Base-by-base conservation (phyloP, 176 grass and related monocot species). In the Carex pumila region DNA sequence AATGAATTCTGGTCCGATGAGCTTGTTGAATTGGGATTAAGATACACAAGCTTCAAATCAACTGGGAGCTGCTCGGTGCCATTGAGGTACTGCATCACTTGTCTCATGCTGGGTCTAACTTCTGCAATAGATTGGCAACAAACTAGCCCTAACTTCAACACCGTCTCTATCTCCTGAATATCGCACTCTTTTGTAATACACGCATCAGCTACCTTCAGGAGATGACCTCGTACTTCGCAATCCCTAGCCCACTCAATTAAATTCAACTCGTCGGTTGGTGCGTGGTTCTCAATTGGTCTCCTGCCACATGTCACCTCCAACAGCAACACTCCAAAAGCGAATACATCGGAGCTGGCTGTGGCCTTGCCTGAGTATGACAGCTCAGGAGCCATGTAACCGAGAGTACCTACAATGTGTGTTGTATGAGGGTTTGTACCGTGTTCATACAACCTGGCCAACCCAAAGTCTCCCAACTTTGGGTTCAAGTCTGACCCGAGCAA, bases 261-360 rank as follows among this genome's bases (percentile, higher is more conserved):
- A 17, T 71, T 14, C 18, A 87, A 15, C 75, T 91, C 86, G 12
- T 29, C 65, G n/a, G 54, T 57, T n/a, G 81, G 47, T 36, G 61
- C 76, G 45, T 39, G 43, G 0, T 34, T 47, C 52, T 92, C 85
- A 15, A 87, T 79, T 0, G 90, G 85, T 12, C 82, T 86, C 32
- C 90, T 79, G 4, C 90, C 90, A 43, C 85, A 85, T 8, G 71
- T 83, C 9, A 92, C 91, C 82, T 92, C 90, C 25, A 88, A 79
- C 6, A 88, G 78, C 41, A 92, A 68, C 60, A 84, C 79, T 32
- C 90, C 90, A 75, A 80, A 92, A 19, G 87, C 86, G 41, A 89
- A 92, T 41, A 90, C 91, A 47, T 92, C 88, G 3, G 85, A 61
- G 5, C 86, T 71, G 56, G 88, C 62, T 47, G 83, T 92, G 65